These are phyloP conservation scores for Phytophthora hybrid DNA, from an alignment of 352 stramenopile species.

Conservation along the genomic window DNA sequence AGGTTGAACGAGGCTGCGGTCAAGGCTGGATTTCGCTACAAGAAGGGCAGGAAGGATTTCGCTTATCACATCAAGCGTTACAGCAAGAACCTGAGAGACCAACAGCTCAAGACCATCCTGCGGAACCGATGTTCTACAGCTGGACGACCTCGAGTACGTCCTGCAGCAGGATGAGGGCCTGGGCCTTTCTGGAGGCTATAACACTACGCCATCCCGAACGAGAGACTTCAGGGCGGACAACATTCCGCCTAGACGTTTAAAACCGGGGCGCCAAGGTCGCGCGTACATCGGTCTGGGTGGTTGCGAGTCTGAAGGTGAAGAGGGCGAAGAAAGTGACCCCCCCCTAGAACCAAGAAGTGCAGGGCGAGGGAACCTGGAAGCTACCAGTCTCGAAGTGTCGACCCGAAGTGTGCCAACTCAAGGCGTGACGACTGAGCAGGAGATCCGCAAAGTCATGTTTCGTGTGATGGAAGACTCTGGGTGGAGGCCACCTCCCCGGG, in stretches of 20 bases:
- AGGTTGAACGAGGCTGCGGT: no score
- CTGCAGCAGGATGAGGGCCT: slow-evolving; percentile 2
- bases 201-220: background rate
- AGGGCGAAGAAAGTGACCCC: background rate
- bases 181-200: background rate
- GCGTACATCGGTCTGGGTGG: background rate
- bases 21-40: no score
- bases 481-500: background rate
- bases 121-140: no score
- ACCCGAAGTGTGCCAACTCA: background rate
- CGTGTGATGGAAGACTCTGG: background rate
- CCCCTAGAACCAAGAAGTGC: background rate
- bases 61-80: no score
- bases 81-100: no score
- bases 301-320: background rate
- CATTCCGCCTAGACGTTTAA: background rate
- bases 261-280: background rate
- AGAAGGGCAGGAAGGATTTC: no score
- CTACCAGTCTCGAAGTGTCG: background rate
- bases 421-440: background rate
- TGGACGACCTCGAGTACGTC: slow-evolving; percentile 2
- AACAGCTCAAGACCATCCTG: no score
- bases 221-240: background rate
- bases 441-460: background rate
- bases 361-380: background rate